These are phyloP conservation scores for Ophiocordyceps sinensis DNA, from an alignment of 2,329 filamentous ascomycete genomes.

Conservation along the genomic window DNA sequence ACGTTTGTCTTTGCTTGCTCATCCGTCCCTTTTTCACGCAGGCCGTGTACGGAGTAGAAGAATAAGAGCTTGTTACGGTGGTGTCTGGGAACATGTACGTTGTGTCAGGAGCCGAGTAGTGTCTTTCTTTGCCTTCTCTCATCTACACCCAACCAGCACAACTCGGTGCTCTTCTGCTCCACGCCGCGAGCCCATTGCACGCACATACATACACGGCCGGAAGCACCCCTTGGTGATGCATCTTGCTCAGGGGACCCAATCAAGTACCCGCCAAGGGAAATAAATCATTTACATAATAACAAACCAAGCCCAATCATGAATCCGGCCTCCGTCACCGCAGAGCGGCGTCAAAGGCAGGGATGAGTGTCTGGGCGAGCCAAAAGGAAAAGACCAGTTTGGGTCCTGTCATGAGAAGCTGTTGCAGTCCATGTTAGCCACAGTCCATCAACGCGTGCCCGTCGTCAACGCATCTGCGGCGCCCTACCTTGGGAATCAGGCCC, in stretches of 20 bases:
- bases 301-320: slow-evolving; percentile 2
- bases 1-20: too few species aligned
- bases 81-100: too few species aligned
- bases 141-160: neutral
- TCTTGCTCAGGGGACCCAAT: neutral
- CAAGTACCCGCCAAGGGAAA: neutral
- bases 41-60: too few species aligned
- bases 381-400: slow-evolving; percentile 99
- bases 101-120: too few species aligned
- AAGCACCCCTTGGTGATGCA: neutral
- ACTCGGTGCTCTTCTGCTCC: neutral
- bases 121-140: too few species aligned
- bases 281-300: neutral
- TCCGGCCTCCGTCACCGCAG: slow-evolving; percentile 19
- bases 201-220: neutral
- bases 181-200: neutral
- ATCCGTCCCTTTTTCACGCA: too few species aligned
- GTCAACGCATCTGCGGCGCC: neutral
- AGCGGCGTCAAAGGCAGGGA: slow-evolving; percentile 66
- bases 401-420: slow-evolving; percentile 85
- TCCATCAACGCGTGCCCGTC: neutral
- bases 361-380: slow-evolving; percentile 97
- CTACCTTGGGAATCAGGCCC: slow-evolving; percentile 79
- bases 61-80: too few species aligned
- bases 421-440: neutral